phyloP scores from a whole-genome alignment of 2,329 filamentous ascomycete genomes.

The Claviceps citrina region DNA sequence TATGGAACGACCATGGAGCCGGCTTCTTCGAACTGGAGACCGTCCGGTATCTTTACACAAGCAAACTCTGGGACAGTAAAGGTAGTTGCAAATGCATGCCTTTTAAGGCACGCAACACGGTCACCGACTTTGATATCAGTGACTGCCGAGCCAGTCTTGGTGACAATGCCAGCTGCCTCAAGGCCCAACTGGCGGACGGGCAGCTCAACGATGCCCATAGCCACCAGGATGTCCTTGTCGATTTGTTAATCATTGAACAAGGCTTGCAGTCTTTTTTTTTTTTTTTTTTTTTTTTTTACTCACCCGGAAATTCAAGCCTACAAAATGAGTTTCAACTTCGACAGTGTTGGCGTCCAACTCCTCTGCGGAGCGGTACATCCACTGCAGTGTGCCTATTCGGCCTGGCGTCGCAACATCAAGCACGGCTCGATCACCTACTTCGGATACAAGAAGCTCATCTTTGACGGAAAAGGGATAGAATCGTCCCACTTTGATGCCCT shows the following conservation, averaged over 20 bases:
- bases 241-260: not conserved
- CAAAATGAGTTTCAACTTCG: not conserved
- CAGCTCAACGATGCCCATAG: slow-evolving; percentile 2
- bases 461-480: not conserved
- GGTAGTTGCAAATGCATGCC: not conserved
- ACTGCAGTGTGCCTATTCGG: not conserved
- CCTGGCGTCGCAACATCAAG: not conserved
- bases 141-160: slow-evolving; percentile 6
- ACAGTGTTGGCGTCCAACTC: not conserved
- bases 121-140: slow-evolving; percentile 15
- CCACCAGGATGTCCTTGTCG: slow-evolving; percentile 7
- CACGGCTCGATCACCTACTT: not conserved
- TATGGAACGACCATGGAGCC: slow-evolving; percentile 19
- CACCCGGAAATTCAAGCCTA: slow-evolving; percentile 3
- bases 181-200: slow-evolving; percentile 10
- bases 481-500: too few relatives aligned
- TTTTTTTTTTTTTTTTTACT: too few relatives aligned
- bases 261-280: too few relatives aligned
- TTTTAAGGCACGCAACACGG: slow-evolving; percentile 13
- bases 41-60: not conserved
- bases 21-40: slow-evolving; percentile 19
- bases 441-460: not conserved
- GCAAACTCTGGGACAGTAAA: not conserved
- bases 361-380: not conserved
- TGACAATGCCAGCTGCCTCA: slow-evolving; percentile 16